Conservation (phyloP, 176 grass and related monocot genomes). For the Triticum monococcum region DNA sequence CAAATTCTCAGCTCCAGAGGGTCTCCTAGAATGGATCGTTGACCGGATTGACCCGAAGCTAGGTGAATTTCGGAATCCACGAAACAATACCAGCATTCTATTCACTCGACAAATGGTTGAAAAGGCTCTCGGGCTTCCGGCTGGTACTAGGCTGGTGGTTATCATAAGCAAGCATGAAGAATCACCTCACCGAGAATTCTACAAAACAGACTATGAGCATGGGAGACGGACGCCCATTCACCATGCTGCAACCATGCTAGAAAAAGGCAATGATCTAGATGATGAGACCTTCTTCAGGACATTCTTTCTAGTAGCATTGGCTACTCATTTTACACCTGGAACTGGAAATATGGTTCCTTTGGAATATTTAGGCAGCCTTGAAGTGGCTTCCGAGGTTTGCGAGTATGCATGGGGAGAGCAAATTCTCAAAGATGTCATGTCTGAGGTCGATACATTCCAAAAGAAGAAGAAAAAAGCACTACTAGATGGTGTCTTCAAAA, state of each 20-base stretch:
- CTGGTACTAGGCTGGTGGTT: neutral
- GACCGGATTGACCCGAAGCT: neutral
- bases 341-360: neutral
- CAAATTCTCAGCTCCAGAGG: too few relatives aligned
- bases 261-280: neutral
- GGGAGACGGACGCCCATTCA: neutral
- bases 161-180: neutral
- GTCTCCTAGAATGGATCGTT: too few relatives aligned
- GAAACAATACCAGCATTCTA: neutral
- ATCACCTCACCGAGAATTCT: neutral
- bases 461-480: neutral
- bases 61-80: neutral
- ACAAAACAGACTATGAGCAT: neutral
- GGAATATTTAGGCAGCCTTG: neutral
- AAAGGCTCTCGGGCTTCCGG: neutral
- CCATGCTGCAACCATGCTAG: neutral
- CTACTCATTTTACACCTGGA: neutral
- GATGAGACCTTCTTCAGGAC: neutral
- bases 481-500: too few relatives aligned
- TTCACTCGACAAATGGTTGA: neutral
- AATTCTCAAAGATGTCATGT: neutral
- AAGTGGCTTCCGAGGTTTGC: neutral
- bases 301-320: neutral
- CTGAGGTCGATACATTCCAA: neutral
- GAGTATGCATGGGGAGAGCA: neutral